Evolutionary conservation across 495 filamentous ascomycete genomes (phyloP), one percentile per base, ranked within the genome.

Genomic region (Trichoderma orchidacearum): DNA sequence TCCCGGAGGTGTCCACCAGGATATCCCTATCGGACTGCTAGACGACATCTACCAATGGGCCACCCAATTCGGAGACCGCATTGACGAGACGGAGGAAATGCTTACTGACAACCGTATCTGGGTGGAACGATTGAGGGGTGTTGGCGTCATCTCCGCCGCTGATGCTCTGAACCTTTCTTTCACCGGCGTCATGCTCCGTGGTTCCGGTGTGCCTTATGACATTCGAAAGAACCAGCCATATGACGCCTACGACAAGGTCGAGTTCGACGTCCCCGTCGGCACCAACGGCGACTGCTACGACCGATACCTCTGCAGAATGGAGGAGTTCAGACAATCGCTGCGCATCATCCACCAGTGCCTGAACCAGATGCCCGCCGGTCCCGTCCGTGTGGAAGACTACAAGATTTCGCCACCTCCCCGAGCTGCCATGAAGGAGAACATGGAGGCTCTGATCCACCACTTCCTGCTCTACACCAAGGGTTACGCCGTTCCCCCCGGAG

Each of bases 1-100:
- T 63, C 94, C 94, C 31, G 94, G 94, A 62, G 94, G 94, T 75
- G 94, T 99, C 27, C 85, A 88, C 62, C 90, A 96, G 72, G 94
- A 99, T 76, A 73, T 99, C 54, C 94, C 94, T 30, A 58, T 97
- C 55, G 94, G 94, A 60, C 85, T 99, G 31, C 83, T 99, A 18
- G 94, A 99, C 67, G 94, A 99, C 72, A 99, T 99, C 70, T 97
- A 97, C 76, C 92, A 96, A 72, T 99, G 94, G 94, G 94, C 94
- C 3, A 99, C 94, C 36, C 94, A 99, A 73, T 99, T 99, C 66
- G 90, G 90, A 64, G 94, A 99, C 78, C 90, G 94, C 63, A 94
- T 99, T 68, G 94, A 99, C 70, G 94, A 99, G 70, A 96, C 93
- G 53, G 94, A 99, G 71, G 94, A 99, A 70, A 83, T 99, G 67